phyloP scores from a whole-genome alignment of 2,329 filamentous ascomycete species.

The Curvularia sp. region DNA sequence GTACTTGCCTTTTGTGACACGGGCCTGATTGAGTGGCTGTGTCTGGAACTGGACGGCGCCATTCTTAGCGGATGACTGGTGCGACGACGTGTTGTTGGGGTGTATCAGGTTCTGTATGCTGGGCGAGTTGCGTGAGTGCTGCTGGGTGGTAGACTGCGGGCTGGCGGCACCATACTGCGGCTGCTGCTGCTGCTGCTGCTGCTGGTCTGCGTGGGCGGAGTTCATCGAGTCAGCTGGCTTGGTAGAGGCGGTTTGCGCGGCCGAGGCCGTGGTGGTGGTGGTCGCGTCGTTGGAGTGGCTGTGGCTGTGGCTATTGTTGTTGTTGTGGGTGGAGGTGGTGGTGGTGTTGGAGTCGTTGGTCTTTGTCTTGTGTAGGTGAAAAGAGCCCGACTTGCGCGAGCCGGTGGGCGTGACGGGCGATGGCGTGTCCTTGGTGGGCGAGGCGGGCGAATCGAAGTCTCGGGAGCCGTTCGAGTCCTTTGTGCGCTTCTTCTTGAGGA shows the following conservation, averaged over 20 bases:
- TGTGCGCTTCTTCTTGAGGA: conserved; percentile 98
- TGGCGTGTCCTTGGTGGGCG: conserved; percentile 66
- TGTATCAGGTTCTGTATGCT: conserved; percentile 88
- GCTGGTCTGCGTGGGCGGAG: conserved; percentile 39
- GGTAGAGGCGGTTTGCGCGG: conserved; percentile 30
- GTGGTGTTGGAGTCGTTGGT: conserved; percentile 40
- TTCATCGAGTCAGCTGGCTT: conserved; percentile 54
- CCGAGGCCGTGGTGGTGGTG: conserved; percentile 19
- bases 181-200: conserved; percentile 22
- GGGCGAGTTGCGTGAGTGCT: conserved; percentile 70
- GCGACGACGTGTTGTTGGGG: conserved; percentile 53
- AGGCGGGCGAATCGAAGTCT: conserved; percentile 71
- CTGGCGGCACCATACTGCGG: conserved; percentile 34
- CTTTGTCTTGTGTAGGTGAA: conserved; percentile 39
- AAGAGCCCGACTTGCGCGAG: conserved; percentile 43
- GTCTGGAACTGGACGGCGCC: conserved; percentile 49
- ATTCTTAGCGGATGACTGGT: conserved; percentile 40
- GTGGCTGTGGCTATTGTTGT: conserved; percentile 16
- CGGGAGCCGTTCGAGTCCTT: conserved; percentile 75
- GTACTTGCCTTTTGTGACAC: conserved; percentile 97
- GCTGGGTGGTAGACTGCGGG: conserved; percentile 39
- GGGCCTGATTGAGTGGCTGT: conserved; percentile 50
- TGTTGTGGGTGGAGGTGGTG: conserved; percentile 12
- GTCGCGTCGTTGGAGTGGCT: conserved; percentile 6
- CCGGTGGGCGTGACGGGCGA: conserved; percentile 47